Percentiles rank a stretch among this genome's conserved stretches.
Conservation (phyloP, 2,329 filamentous ascomycete genomes). For the Lachnellula arida region DNA sequence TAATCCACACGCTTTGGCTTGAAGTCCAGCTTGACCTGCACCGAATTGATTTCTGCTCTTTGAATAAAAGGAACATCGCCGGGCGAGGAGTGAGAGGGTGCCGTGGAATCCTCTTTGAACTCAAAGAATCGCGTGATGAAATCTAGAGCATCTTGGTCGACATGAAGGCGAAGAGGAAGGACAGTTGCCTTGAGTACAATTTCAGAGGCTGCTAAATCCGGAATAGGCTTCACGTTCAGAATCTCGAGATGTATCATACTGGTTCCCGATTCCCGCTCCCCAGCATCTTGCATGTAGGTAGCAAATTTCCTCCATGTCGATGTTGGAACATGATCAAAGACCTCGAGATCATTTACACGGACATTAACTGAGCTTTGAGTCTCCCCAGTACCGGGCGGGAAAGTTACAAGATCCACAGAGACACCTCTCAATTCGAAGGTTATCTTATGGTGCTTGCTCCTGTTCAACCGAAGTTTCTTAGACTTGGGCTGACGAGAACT, state of each 20-base stretch:
- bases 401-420: constrained; percentile 75
- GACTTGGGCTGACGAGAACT: constrained; percentile 34
- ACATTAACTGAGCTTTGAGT: constrained; percentile 85
- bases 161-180: constrained; percentile 82
- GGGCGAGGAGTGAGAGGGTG: constrained; percentile 50
- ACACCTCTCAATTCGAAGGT: constrained; percentile 88
- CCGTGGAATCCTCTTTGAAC: constrained; percentile 74
- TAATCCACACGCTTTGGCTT: constrained; percentile 99
- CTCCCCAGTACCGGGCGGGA: constrained; percentile 70
- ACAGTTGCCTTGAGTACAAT: constrained; percentile 76
- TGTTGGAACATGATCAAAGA: constrained; percentile 90
- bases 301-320: constrained; percentile 99
- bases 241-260: constrained; percentile 90
- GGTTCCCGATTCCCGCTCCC: constrained; percentile 78
- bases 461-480: constrained; percentile 67
- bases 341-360: constrained; percentile 74
- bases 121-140: constrained; percentile 98
- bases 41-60: constrained; percentile 77
- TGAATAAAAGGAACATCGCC: constrained; percentile 84
- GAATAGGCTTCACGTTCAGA: constrained; percentile 79
- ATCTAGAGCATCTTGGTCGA: constrained; percentile 95
- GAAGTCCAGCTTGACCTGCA: constrained; percentile 87
- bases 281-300: constrained; percentile 84
- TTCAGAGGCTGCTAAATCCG: constrained; percentile 81
- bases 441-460: constrained; percentile 91